Base-by-base conservation (phyloP, 2,329 filamentous ascomycete species). In the Nannizziopsis arthrosporioides region DNA sequence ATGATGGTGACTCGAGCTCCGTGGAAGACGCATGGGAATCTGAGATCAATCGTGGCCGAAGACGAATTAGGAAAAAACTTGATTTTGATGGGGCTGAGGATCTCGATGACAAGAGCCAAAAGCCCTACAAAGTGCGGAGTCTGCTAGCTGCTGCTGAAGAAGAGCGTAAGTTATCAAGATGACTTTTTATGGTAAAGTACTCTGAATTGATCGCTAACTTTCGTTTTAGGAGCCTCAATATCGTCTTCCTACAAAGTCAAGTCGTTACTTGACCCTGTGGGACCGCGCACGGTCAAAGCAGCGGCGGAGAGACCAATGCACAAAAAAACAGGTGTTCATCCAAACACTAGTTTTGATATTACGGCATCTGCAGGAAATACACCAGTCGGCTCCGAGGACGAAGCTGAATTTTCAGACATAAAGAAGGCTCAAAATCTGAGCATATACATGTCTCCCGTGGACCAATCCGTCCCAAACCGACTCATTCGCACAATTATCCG, bases 401-500 rank as follows among this genome's bases (percentile, higher is more conserved):
- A 94, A 62, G 83, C 82, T 18, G 85, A 93, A 49, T 73, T 89
- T 42, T 81, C 80, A 22, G 89, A 94, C 56, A 85, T 96, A 57
- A 85, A 84, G 64, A 79, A 83, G 31, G 92, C 92, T 0, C 92
- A 96, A 65, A 85, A 84, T 54, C 75, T 98, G 42, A 77, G 81
- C 1, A 77, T 96, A 52, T 81, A 81, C 43, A 81, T 89, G 68
- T 94, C 88, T 0, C 77, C 82, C 5, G 81, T 94, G 38, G 68
- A 72, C 52, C 79, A 84, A 52, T 83, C 81, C 9, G 85, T 82
- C 1, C 81, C 81, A 1, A 83, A 90, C 61, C 82, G 92, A 34
- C 84, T 86, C 8, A 84, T 96, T 19, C 83, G 88, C 15, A 92
- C 93, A 53, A 85, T 96, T 51, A 82, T 94, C 54, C 82, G 92